Conservation (phyloP, 2,329 filamentous ascomycete genomes). For the Paracamarosporium sp. region DNA sequence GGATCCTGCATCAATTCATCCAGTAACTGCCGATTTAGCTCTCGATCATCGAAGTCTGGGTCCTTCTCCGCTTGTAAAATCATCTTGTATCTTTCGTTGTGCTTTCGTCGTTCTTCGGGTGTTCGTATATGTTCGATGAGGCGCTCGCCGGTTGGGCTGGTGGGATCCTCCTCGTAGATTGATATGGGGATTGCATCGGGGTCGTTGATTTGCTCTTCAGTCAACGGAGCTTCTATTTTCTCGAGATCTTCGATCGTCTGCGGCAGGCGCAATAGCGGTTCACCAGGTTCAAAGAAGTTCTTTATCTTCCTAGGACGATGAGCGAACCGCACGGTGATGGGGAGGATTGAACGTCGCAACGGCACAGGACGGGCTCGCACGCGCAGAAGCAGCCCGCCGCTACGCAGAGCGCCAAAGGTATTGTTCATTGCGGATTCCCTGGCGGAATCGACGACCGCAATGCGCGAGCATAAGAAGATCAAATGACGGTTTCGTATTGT, state of each 20-base stretch:
- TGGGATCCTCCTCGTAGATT: slow-evolving; percentile 40
- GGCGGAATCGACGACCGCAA: too few species aligned
- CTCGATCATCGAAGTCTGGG: slow-evolving; percentile 36
- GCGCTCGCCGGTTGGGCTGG: slow-evolving; percentile 26
- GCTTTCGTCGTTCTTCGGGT: slow-evolving; percentile 27
- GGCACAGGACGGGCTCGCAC: slow-evolving; percentile 29
- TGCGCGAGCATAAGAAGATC: neutral
- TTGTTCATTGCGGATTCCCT: neutral
- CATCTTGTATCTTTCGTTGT: slow-evolving; percentile 32
- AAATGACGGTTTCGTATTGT: neutral
- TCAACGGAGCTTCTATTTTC: slow-evolving; percentile 18
- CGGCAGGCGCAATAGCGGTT: neutral
- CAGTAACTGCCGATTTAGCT: slow-evolving; percentile 32
- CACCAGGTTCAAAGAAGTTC: slow-evolving; percentile 5
- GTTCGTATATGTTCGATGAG: slow-evolving; percentile 32
- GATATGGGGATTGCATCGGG: slow-evolving; percentile 28
- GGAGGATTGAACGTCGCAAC: slow-evolving; percentile 24
- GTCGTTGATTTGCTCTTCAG: slow-evolving; percentile 27
- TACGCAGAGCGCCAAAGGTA: neutral
- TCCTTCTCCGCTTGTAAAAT: slow-evolving; percentile 29
- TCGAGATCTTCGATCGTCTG: slow-evolving; percentile 8
- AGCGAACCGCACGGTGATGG: slow-evolving; percentile 19
- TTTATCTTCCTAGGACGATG: slow-evolving; percentile 26
- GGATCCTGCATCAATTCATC: slow-evolving; percentile 38
- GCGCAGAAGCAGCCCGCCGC: slow-evolving; percentile 23